phyloP scores from a whole-genome alignment of 306 rosid species.

The Alnus rubra region DNA sequence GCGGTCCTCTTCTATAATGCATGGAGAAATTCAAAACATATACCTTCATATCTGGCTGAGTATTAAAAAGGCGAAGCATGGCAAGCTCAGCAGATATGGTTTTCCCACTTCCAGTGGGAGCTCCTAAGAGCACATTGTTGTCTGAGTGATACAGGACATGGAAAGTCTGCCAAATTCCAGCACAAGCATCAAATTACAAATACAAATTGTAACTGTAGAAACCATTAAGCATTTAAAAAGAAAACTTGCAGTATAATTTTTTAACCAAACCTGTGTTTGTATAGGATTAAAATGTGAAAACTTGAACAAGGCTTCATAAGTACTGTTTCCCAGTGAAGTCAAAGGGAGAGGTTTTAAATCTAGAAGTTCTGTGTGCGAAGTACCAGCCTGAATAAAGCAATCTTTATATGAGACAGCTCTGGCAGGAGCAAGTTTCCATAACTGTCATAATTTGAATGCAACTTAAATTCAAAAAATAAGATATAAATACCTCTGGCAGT shows the following conservation, averaged over 20 bases:
- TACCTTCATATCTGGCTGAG: conserved; percentile 98
- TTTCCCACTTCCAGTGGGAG: conserved; percentile 99
- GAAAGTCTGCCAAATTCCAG: conserved; percentile 65
- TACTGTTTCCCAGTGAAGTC: conserved; percentile 73
- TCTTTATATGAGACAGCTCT: conserved; percentile 32
- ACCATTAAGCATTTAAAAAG: conserved; percentile 8
- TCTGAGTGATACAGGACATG: conserved; percentile 90
- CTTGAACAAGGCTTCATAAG: conserved; percentile 69
- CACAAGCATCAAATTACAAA: conserved; percentile 25
- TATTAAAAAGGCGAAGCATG: conserved; percentile 84
- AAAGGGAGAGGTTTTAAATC: conserved; percentile 94
- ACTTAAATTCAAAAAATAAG: conserved; percentile 17
- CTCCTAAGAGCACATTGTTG: conserved; percentile 89
- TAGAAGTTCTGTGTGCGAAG: conserved; percentile 89
- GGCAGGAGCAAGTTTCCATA: conserved; percentile 21
- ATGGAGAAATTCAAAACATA: not conserved
- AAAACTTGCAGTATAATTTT: conserved; percentile 20
- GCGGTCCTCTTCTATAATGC: not conserved
- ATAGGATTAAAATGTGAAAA: conserved; percentile 97
- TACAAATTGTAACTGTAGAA: conserved; percentile 16
- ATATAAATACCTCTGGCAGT: conserved; percentile 72
- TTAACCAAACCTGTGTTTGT: conserved; percentile 85
- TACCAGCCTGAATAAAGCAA: conserved; percentile 58
- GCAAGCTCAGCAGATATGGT: conserved; percentile 99
- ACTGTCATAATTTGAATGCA: conserved; percentile 6